phyloP scores from a whole-genome alignment of 495 filamentous ascomycete species.

The Penicillium angulare region DNA sequence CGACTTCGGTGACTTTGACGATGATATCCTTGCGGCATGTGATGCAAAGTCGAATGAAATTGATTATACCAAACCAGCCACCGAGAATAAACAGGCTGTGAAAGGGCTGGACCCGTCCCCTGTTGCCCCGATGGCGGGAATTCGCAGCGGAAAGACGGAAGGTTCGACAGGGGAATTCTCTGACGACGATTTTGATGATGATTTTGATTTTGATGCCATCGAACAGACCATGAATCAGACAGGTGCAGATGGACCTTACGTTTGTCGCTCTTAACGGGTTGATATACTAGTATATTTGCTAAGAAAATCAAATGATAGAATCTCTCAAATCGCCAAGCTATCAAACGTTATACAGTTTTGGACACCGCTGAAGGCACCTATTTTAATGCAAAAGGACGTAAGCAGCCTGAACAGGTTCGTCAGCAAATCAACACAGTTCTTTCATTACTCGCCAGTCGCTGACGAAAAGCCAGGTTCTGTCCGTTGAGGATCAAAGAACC shows the following conservation, averaged over 20 bases:
- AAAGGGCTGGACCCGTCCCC: conserved; percentile 4
- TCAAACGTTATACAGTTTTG: conserved; percentile 80
- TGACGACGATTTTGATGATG: conserved; percentile 46
- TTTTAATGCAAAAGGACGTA: conserved; percentile 56
- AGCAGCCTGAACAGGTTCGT: conserved; percentile 68
- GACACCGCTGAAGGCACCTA: conserved; percentile 67
- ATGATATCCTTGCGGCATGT: conserved; percentile 40
- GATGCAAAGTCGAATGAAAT: conserved; percentile 50
- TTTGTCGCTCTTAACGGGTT: conserved; percentile 45
- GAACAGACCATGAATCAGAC: conserved; percentile 43
- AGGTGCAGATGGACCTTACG: conserved; percentile 32
- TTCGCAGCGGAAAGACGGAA: too few species aligned
- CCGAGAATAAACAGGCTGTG: conserved; percentile 1
- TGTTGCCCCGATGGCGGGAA: neutral
- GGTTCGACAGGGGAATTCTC: too few species aligned
- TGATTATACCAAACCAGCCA: conserved; percentile 23
- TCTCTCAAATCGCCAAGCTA: conserved; percentile 59
- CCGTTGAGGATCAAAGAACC: conserved; percentile 71
- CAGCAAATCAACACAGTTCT: neutral
- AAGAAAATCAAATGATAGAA: conserved; percentile 46
- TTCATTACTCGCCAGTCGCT: conserved; percentile 15
- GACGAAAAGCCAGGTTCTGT: conserved; percentile 58
- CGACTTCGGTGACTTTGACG: conserved; percentile 65
- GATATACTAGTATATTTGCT: conserved; percentile 36
- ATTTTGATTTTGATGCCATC: conserved; percentile 44